These are phyloP conservation scores for Diaporthe citrichinensis DNA, from an alignment of 2,329 filamentous ascomycete species.

Conservation along the genomic window DNA sequence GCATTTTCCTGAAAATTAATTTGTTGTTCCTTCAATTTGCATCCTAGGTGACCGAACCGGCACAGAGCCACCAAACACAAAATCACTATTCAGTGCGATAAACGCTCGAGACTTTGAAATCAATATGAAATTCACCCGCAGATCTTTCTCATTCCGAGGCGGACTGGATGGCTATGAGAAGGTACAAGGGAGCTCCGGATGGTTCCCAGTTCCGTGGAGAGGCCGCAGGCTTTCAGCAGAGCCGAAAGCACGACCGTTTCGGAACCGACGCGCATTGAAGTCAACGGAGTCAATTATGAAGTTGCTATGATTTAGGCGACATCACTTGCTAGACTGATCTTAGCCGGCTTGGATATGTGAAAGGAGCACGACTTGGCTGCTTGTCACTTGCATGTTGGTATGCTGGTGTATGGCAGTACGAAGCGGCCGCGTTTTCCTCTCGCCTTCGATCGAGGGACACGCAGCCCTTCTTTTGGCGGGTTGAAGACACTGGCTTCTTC, in stretches of 20 bases:
- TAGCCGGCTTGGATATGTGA: background rate
- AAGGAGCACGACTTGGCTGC: background rate
- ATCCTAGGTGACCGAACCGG: background rate
- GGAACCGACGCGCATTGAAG: background rate
- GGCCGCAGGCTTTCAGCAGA: background rate
- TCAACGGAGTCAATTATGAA: constrained; percentile 6
- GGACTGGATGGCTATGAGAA: background rate
- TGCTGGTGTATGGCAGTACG: background rate
- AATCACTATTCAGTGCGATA: background rate
- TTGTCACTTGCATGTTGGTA: background rate
- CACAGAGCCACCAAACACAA: background rate
- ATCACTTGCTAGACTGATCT: background rate
- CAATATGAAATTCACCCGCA: constrained; percentile 1
- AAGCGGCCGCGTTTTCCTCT: background rate
- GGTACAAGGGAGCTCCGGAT: constrained; percentile 15
- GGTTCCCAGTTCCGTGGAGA: constrained; percentile 16
- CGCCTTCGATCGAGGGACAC: too few relatives aligned
- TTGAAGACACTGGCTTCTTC: too few relatives aligned
- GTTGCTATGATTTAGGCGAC: background rate
- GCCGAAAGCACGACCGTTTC: background rate
- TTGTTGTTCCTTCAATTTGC: background rate
- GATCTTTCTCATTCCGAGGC: constrained; percentile 20
- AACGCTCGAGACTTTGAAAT: background rate
- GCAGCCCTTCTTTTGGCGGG: background rate
- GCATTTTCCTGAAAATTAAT: fast-evolving